phyloP scores from a whole-genome alignment of 2,329 filamentous ascomycete species.

The Xylariaceae sp. region DNA sequence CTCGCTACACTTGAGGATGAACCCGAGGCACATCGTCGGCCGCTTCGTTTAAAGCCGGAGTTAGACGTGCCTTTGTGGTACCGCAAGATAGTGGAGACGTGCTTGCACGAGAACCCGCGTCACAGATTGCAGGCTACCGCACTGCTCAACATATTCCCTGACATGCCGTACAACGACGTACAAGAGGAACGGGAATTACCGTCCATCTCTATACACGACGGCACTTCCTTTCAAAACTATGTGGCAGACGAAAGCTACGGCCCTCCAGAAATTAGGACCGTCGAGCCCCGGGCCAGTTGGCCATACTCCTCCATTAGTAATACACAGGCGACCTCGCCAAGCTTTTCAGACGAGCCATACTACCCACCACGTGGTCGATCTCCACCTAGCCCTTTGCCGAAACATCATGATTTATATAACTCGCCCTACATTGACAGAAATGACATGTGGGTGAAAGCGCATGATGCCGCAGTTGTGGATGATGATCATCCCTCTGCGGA shows the following conservation, averaged over 20 bases:
- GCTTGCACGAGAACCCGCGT: constrained; percentile 76
- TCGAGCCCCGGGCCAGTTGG: constrained; percentile 54
- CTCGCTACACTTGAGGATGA: constrained; percentile 88
- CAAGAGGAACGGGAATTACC: constrained; percentile 39
- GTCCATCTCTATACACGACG: constrained; percentile 51
- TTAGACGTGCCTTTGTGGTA: constrained; percentile 80
- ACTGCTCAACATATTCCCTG: constrained; percentile 73
- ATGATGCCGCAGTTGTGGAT: constrained; percentile 26
- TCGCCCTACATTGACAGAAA: constrained; percentile 34
- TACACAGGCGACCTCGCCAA: constrained; percentile 43
- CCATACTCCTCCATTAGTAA: constrained; percentile 48
- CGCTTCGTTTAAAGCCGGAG: constrained; percentile 66
- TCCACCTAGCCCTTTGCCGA: constrained; percentile 58
- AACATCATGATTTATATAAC: constrained; percentile 49
- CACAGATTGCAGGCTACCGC: constrained; percentile 75
- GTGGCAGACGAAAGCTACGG: constrained; percentile 45
- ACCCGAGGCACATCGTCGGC: constrained; percentile 79
- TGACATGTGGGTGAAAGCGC: constrained; percentile 33
- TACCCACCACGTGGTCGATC: constrained; percentile 59
- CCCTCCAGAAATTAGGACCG: constrained; percentile 48
- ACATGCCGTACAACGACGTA: constrained; percentile 36
- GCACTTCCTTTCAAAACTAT: constrained; percentile 49
- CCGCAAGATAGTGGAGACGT: constrained; percentile 74
- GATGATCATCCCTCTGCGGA: constrained; percentile 28
- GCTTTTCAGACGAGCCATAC: constrained; percentile 49